Evolutionary conservation across 352 stramenopile genomes (phyloP).

Genomic region (Pythium aquatile): DNA sequence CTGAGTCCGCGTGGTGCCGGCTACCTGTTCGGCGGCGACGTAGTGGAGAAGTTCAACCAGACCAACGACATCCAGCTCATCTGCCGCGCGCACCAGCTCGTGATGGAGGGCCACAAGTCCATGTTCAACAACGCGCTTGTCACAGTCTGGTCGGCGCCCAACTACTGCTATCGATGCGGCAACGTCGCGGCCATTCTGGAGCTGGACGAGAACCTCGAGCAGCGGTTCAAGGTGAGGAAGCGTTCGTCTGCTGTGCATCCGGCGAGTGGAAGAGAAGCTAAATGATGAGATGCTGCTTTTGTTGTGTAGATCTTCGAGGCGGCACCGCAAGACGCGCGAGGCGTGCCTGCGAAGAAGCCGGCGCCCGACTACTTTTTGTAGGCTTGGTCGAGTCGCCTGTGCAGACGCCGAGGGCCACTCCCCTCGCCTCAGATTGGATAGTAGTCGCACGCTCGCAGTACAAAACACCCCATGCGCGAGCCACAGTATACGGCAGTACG

Average conservation of each 20-base stretch:
- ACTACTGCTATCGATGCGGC: slow-evolving; percentile 99
- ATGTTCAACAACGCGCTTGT: slow-evolving; percentile 99
- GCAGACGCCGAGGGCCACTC: slow-evolving; percentile 1
- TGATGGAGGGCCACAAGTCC: slow-evolving; percentile 89
- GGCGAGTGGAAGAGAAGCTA: neutral
- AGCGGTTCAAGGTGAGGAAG: slow-evolving; percentile 75
- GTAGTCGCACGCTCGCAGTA: slow-evolving; percentile 15
- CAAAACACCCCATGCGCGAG: neutral
- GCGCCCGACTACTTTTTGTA: slow-evolving; percentile 99
- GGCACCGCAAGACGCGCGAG: slow-evolving; percentile 95
- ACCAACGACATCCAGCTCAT: slow-evolving; percentile 98
- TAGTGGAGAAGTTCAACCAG: slow-evolving; percentile 99
- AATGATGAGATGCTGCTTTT: neutral
- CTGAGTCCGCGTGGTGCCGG: slow-evolving; percentile 95
- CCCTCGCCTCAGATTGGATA: slow-evolving; percentile 12
- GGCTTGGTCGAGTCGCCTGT: neutral
- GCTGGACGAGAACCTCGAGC: slow-evolving; percentile 96
- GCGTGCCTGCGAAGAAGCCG: slow-evolving; percentile 97
- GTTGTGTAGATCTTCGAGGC: slow-evolving; percentile 95
- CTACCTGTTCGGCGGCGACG: slow-evolving; percentile 98
- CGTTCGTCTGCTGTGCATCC: neutral
- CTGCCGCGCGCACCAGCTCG: slow-evolving; percentile 97
- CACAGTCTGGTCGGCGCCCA: slow-evolving; percentile 98
- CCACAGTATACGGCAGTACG: slow-evolving; percentile 1
- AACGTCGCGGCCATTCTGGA: slow-evolving; percentile 99